Base-by-base conservation (phyloP, 768 basidiomycete species). In the Leccinum broughii region DNA sequence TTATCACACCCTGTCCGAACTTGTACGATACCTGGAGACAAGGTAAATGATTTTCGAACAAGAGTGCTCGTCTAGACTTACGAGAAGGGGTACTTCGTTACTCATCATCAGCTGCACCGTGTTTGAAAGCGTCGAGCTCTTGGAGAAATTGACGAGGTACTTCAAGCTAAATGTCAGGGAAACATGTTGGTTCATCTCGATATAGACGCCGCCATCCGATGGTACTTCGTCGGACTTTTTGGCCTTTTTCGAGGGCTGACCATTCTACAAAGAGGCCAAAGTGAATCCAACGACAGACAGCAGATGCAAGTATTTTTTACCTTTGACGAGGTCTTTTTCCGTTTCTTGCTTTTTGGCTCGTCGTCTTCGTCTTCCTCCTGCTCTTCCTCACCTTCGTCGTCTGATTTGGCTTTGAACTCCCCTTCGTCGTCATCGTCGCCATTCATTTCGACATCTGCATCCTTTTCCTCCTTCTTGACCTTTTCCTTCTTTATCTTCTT, bases 141-240 rank as follows among this genome's bases (percentile, higher is more conserved):
- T 98, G 55, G 93, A 86, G 70, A 99, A 98, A 78, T 97, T 98
- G 74, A 92, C 88, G 30, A 98, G 87, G 76, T 98, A 99, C 76
- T 98, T 98, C 67, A 98, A 80, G 34, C 92, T 94, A 80, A 98
- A 98, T 1, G 95, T 98, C 53, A 98, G 81, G 48, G 87, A 84
- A 62, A 99, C 96, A 63, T 92, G 86, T 72, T 90, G 88, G 70
- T 93, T 92, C 83, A 97, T 90, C 75, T 91, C 85, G 70, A 97
- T 90, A 62, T 77, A 73, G 52, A 96, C 88, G n/a, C 78, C 81
- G 51, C 81, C 84, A 13, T 77, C 76, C 3, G 78, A 75, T 4
- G 84, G 83, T 3, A 83, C 81, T 20, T 86, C 85, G 8, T 81
- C 82, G 0, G 73, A 74, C 62, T 84, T 85, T 69, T 88, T 88